Percentiles rank a stretch among this genome's conserved stretches.
These are phyloP conservation scores for Blastobotrys niveus DNA, from an alignment of 1,139 yeast genomes.

Conservation along the genomic window DNA sequence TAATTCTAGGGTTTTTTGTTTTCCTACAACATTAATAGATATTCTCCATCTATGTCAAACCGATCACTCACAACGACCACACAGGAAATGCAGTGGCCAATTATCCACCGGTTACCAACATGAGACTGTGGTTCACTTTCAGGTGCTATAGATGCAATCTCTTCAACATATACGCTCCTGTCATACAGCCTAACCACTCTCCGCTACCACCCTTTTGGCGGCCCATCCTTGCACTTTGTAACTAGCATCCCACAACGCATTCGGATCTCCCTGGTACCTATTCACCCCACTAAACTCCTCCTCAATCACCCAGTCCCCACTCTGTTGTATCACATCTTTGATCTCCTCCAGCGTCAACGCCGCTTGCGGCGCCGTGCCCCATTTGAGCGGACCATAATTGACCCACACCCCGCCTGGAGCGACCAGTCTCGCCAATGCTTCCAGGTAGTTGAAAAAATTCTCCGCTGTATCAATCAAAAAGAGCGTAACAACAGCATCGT, in stretches of 20 bases:
- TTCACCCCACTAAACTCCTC: conserved; percentile 28
- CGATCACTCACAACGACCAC: no score
- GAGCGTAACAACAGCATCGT: conserved; percentile 51
- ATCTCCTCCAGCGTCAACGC: conserved; percentile 68
- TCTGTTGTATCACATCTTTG: conserved; percentile 40
- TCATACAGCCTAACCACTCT: no score
- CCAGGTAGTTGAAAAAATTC: conserved; percentile 65
- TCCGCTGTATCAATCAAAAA: conserved; percentile 88
- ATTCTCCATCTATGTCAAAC: no score
- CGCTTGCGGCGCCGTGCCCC: conserved; percentile 79
- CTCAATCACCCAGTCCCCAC: conserved; percentile 59
- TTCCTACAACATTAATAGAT: no score
- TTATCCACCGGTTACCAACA: no score
- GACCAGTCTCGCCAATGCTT: conserved; percentile 47
- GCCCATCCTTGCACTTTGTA: conserved; percentile 30
- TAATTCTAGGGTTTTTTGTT: no score
- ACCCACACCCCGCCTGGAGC: conserved; percentile 64
- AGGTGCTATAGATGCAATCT: no score
- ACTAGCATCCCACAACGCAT: conserved; percentile 28
- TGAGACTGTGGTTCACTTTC: no score
- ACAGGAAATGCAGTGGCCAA: no score
- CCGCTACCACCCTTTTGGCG: not conserved
- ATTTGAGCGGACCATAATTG: conserved; percentile 80
- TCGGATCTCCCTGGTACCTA: conserved; percentile 30
- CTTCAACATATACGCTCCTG: no score